phyloP scores from a whole-genome alignment of 176 grass and related monocot species.

The Aechmea fasciata region DNA sequence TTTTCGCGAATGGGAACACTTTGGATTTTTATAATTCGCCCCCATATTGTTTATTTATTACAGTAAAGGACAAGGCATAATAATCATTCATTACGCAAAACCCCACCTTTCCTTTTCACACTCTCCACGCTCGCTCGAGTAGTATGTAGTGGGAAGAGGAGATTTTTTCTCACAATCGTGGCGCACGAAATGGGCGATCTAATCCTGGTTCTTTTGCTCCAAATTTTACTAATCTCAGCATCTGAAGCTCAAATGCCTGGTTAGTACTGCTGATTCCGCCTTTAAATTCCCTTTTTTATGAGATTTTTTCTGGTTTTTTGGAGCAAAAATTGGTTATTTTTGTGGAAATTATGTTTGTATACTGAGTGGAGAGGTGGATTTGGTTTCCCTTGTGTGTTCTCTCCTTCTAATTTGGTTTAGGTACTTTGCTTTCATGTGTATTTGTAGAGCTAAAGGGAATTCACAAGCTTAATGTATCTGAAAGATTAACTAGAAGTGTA shows the following conservation, averaged over 20 bases:
- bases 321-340: no score
- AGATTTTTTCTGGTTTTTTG: no score
- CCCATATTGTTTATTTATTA: not conserved
- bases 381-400: no score
- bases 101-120: not conserved
- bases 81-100: not conserved
- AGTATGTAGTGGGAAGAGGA: not conserved
- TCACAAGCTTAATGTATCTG: no score
- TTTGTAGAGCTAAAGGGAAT: no score
- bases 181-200: not conserved
- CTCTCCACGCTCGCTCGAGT: not conserved
- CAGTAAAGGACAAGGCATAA: not conserved
- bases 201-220: not conserved
- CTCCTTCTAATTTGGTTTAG: no score
- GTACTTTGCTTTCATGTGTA: no score
- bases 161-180: conserved; percentile 6
- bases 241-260: conserved; percentile 21
- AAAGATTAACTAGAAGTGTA: no score
- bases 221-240: not conserved
- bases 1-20: no score
- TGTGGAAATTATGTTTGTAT: no score
- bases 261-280: not conserved
- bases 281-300: conserved; percentile 1
- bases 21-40: no score
- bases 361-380: no score